These are phyloP conservation scores for Polygonum aviculare DNA, from an alignment of 148 eudicot genomes.

Conservation along the genomic window DNA sequence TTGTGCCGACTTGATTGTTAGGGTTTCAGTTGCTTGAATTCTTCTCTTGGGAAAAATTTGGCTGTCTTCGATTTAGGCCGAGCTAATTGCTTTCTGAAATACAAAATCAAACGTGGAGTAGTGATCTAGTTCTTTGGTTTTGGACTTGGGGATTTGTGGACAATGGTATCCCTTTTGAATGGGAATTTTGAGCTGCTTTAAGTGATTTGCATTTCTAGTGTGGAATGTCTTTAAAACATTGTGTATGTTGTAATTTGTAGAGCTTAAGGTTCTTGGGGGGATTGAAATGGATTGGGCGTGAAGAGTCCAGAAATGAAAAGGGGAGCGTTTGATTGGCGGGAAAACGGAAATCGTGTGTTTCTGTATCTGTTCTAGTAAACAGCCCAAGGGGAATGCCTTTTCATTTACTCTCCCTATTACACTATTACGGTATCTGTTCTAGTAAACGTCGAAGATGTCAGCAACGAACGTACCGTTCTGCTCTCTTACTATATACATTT, in stretches of 20 bases:
- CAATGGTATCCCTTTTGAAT: not conserved
- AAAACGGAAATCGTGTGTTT: not conserved
- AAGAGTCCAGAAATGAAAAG: not conserved
- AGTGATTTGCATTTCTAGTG: not conserved
- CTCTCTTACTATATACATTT: not conserved
- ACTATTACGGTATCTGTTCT: too few species aligned
- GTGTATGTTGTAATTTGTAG: conserved; percentile 27
- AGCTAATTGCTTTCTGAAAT: not conserved
- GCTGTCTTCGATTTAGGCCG: not conserved
- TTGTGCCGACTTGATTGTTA: not conserved
- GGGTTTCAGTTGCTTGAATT: not conserved
- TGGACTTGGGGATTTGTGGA: not conserved
- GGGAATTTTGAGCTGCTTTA: not conserved
- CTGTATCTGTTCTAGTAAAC: not conserved
- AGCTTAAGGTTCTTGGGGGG: conserved; percentile 28
- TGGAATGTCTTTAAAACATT: not conserved
- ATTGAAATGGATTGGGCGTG: not conserved
- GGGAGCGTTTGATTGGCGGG: conserved; percentile 4
- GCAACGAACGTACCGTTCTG: conserved; percentile 34
- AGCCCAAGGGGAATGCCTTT: not conserved
- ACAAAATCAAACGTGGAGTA: too few species aligned
- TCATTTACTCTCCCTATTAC: too few species aligned
- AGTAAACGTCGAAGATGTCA: conserved; percentile 32
- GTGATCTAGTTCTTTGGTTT: not conserved
- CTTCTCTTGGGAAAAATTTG: too few species aligned